Base-by-base conservation (phyloP, 257 asterid species). In the Ehretia macrophylla region DNA sequence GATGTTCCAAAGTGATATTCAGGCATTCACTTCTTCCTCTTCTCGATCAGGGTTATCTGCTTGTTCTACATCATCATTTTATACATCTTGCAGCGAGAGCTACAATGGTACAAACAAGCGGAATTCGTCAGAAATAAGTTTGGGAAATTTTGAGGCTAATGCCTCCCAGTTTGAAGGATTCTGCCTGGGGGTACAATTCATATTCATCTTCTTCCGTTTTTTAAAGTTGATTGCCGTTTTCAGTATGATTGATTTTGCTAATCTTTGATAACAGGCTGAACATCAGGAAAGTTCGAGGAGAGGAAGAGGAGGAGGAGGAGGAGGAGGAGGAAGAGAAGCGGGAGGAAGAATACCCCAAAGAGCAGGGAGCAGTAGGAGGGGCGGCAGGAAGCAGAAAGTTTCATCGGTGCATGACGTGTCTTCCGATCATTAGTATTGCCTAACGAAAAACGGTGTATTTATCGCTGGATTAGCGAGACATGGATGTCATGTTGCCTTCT, bases 1-100 rank as follows among this genome's bases (percentile, higher is more conserved):
- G 51, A 65, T 90, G 68, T 77, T 86, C 65, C 78, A 81, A 12
- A 58, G 78, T 21, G 94, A 84, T 67, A 10, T 65, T 0, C 91
- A 78, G 10, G 56, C 57, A 0, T 82, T 68, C 14, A n/a, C 64
- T 27, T 62, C 77, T 8, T 77, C 77, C 8, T 73, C 89, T 14
- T 69, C 85, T 32, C 60, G 66, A 39, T 65, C 65, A 5, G 66
- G 77, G 0, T 65, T 83, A 46, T 77, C 82, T 0, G 14, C 80
- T 6, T 55, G 74, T 23, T 75, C 83, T 35, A 71, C 90, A 0
- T 27, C n/a, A n/a, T 74, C 83, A 0, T 74, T 81, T 38, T 58
- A 61, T 0, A 46, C 79, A 38, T 72, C 85, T 1, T 59, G 49
- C 22, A 44, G 32, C 4, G 77, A 71, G 21, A 40, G 52, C 62